Percentiles rank a stretch among this genome's conserved stretches.
These are phyloP conservation scores for Soucietia sequanensis DNA, from an alignment of 805 yeast species.

Conservation along the genomic window DNA sequence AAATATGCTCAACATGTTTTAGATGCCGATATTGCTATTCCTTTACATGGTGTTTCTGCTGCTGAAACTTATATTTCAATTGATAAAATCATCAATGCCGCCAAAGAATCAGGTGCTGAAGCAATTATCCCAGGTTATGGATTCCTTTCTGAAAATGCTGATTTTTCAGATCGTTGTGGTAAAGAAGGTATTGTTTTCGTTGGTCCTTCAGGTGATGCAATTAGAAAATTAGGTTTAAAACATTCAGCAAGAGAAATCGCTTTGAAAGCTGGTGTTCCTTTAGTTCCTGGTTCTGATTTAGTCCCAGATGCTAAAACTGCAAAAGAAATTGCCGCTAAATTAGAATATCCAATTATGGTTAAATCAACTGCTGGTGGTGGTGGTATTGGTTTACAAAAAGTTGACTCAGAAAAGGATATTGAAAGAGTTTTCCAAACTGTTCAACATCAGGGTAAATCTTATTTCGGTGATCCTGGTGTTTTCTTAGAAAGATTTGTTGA, in stretches of 20 bases:
- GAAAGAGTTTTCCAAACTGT: constrained; percentile 86
- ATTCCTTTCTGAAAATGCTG: constrained; percentile 93
- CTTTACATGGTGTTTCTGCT: constrained; percentile 78
- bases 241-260: constrained; percentile 98
- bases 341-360: constrained; percentile 91
- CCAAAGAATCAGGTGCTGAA: constrained; percentile 78
- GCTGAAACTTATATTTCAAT: constrained; percentile 87
- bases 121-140: constrained; percentile 99
- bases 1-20: constrained; percentile 83
- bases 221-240: constrained; percentile 85
- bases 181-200: constrained; percentile 85
- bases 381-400: constrained; percentile 96
- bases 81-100: constrained; percentile 84
- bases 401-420: constrained; percentile 77
- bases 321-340: constrained; percentile 62
- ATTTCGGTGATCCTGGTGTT: constrained; percentile 94
- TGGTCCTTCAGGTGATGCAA: constrained; percentile 96
- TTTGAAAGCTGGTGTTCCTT: constrained; percentile 84
- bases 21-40: constrained; percentile 77
- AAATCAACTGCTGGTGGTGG: constrained; percentile 99
- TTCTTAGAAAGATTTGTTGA: constrained; percentile 93
- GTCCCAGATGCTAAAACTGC: constrained; percentile 75
- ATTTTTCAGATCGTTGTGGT: constrained; percentile 84
- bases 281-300: constrained; percentile 96
- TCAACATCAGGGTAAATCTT: constrained; percentile 88